A percentile compares a stretch with the other conserved stretches of the same genome.
phyloP scores from a whole-genome alignment of 2,329 filamentous ascomycete species.

The Xylogone sp. region DNA sequence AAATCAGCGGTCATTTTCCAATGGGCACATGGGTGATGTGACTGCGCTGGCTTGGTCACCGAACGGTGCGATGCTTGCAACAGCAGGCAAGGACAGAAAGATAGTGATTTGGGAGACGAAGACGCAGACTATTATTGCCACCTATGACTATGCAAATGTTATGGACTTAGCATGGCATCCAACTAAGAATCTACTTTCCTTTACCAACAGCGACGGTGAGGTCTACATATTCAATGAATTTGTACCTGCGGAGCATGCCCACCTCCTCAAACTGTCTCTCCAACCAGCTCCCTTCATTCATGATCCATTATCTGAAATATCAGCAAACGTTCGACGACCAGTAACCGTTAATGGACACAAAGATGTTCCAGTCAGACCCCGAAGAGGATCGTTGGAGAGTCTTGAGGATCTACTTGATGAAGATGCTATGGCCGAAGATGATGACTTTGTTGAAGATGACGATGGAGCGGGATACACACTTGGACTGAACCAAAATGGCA shows the following conservation, averaged over 20 bases:
- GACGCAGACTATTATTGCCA: conserved; percentile 76
- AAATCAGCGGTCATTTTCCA: conserved; percentile 73
- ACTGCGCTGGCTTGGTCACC: conserved; percentile 90
- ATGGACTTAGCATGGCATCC: conserved; percentile 90
- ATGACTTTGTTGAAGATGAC: conserved; percentile 89
- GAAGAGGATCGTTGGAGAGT: conserved; percentile 67
- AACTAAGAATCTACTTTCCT: conserved; percentile 80
- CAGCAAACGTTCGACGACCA: conserved; percentile 58
- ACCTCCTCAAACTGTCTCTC: conserved; percentile 51
- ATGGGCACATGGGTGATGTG: conserved; percentile 78
- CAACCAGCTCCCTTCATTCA: conserved; percentile 86
- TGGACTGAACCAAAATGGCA: conserved; percentile 57
- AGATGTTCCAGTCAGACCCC: conserved; percentile 44
- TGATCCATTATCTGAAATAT: conserved; percentile 68
- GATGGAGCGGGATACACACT: conserved; percentile 87
- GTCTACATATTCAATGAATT: conserved; percentile 83
- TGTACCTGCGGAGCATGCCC: conserved; percentile 53
- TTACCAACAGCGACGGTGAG: conserved; percentile 89
- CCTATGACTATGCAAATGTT: conserved; percentile 77
- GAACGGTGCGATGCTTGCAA: conserved; percentile 83
- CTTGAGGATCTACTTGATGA: conserved; percentile 78
- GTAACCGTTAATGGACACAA: conserved; percentile 48
- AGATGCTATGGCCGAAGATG: conserved; percentile 46
- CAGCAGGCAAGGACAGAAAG: conserved; percentile 64
- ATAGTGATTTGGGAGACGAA: conserved; percentile 85